A percentile compares a stretch with the other conserved stretches of the same genome.
Evolutionary conservation across 2,329 filamentous ascomycete species (phyloP).

Genomic region (Claviceps africana): DNA sequence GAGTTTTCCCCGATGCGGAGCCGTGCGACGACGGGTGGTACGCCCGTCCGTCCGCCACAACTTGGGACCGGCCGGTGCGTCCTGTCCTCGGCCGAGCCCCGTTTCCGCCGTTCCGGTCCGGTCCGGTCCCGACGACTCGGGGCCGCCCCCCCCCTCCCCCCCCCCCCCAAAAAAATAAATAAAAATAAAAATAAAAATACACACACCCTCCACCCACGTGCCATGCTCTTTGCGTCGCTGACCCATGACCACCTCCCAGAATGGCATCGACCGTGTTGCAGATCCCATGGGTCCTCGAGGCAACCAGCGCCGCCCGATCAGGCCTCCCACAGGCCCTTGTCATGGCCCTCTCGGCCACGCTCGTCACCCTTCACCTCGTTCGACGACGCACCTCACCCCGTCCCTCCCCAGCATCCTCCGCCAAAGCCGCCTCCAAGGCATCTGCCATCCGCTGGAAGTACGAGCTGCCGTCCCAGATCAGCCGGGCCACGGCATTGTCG

Average conservation of each 20-base stretch:
- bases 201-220: too few species aligned
- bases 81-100: too few species aligned
- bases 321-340: conserved; percentile 26
- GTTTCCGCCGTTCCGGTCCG: too few species aligned
- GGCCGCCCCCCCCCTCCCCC: too few species aligned
- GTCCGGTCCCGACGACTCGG: too few species aligned
- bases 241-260: neutral
- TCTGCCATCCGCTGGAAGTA: conserved; percentile 27
- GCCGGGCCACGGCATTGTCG: conserved; percentile 24
- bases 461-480: conserved; percentile 28
- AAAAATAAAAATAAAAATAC: too few species aligned
- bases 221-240: neutral
- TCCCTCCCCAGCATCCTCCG: neutral
- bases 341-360: conserved; percentile 23
- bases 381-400: conserved; percentile 15
- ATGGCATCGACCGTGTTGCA: conserved; percentile 6
- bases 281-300: conserved; percentile 24
- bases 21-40: too few species aligned
- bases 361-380: conserved; percentile 20
- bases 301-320: conserved; percentile 25
- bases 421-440: conserved; percentile 20
- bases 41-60: neutral
- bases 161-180: too few species aligned
- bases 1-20: too few species aligned
- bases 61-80: neutral